phyloP scores from a whole-genome alignment of 352 stramenopile genomes.

The Phytophthora constricta region DNA sequence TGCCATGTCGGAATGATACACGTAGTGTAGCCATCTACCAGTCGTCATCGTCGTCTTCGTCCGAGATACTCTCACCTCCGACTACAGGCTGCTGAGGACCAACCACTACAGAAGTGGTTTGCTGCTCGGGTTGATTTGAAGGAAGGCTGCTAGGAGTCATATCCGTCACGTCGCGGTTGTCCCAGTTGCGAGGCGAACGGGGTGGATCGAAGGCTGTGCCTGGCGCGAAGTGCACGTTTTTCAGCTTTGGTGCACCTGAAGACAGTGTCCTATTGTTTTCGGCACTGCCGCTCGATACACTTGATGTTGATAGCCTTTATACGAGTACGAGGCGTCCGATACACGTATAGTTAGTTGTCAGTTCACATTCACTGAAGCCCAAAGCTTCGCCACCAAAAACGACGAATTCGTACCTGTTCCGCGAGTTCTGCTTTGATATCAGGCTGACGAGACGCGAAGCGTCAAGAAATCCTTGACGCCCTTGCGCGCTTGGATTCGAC shows the following conservation, averaged over 20 bases:
- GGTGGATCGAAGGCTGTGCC: conserved; percentile 21
- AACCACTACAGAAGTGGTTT: no score
- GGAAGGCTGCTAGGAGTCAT: conserved; percentile 24
- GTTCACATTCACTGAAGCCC: no score
- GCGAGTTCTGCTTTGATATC: conserved; percentile 40
- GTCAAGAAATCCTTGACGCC: conserved; percentile 33
- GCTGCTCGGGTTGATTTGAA: neutral
- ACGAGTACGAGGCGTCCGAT: neutral
- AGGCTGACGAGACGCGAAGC: conserved; percentile 35
- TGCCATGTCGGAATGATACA: no score
- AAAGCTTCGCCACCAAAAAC: neutral
- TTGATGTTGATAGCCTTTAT: conserved; percentile 8
- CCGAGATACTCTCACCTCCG: no score
- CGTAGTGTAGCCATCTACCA: no score
- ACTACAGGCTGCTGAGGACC: no score
- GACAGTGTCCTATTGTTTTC: conserved; percentile 5
- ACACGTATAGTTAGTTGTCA: neutral
- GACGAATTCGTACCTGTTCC: conserved; percentile 23
- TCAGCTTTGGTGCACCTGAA: conserved; percentile 19
- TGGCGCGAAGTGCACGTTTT: conserved; percentile 35
- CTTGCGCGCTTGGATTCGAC: conserved; percentile 20
- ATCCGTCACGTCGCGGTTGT: conserved; percentile 25
- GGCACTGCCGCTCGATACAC: neutral
- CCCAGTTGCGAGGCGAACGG: conserved; percentile 16
- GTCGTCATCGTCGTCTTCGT: no score